Evolutionary conservation across 2,329 filamentous ascomycete genomes (phyloP).

Genomic region (Metarhizium anisopliae): DNA sequence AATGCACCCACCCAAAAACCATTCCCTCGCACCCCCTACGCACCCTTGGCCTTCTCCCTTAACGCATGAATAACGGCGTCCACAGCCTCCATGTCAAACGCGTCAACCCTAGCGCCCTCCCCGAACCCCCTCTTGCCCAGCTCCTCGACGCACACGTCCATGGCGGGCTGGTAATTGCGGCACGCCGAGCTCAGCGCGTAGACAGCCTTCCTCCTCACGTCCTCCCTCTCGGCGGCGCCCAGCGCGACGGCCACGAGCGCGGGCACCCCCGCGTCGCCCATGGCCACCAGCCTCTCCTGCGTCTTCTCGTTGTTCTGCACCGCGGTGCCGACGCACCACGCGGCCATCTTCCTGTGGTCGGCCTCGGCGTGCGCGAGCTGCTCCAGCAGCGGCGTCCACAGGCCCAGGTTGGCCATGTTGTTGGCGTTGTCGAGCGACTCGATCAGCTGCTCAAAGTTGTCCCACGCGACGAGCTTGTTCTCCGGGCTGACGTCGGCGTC

Average conservation of each 20-base stretch:
- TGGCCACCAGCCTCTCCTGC: conserved; percentile 60
- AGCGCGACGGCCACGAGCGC: conserved; percentile 58
- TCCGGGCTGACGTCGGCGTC: conserved; percentile 58
- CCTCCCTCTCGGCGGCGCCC: conserved; percentile 35
- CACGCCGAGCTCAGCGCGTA: conserved; percentile 80
- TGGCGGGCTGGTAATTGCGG: conserved; percentile 80
- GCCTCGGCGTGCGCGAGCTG: conserved; percentile 59
- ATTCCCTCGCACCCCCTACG: conserved; percentile 21
- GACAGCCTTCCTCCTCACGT: conserved; percentile 76
- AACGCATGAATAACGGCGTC: conserved; percentile 65
- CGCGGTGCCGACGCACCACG: conserved; percentile 90
- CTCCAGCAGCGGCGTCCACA: conserved; percentile 74
- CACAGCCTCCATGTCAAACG: conserved; percentile 77
- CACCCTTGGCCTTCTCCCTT: conserved; percentile 39
- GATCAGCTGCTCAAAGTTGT: conserved; percentile 90
- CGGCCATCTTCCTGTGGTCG: conserved; percentile 74
- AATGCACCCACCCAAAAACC: conserved; percentile 18
- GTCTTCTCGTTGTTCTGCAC: conserved; percentile 90
- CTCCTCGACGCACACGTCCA: conserved; percentile 59
- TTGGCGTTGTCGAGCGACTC: conserved; percentile 96
- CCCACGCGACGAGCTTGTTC: conserved; percentile 75
- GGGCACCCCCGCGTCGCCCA: conserved; percentile 53
- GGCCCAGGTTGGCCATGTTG: conserved; percentile 67
- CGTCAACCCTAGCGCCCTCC: conserved; percentile 57
- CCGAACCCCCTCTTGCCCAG: conserved; percentile 47